Conservation (phyloP, 2,329 filamentous ascomycete species). For the Helotiales sp. region DNA sequence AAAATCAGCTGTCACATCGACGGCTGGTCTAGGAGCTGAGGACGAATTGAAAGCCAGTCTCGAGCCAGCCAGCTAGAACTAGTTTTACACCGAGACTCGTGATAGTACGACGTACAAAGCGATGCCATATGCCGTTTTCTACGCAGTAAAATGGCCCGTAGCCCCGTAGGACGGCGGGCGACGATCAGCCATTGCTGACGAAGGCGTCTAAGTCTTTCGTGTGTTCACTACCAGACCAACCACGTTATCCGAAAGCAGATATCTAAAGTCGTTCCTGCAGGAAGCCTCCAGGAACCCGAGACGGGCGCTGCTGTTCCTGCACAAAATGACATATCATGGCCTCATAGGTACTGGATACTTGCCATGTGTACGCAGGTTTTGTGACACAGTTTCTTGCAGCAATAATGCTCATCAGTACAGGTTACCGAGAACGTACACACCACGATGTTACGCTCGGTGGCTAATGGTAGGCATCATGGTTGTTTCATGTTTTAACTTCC, state of each 20-base stretch:
- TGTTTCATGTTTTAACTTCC: constrained; percentile 24
- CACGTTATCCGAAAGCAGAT: not conserved
- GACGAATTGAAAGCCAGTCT: not conserved
- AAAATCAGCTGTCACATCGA: not conserved
- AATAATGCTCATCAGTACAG: constrained; percentile 7
- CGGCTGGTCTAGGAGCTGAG: not conserved
- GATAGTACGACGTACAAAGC: too few species aligned
- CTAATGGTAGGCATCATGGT: constrained; percentile 10
- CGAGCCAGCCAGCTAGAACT: too few species aligned
- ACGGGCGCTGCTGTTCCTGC: constrained; percentile 14
- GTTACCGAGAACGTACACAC: not conserved
- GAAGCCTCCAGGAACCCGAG: constrained; percentile 17
- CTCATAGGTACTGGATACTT: constrained; percentile 1
- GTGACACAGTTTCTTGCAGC: constrained; percentile 20
- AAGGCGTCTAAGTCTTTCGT: not conserved
- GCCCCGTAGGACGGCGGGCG: too few species aligned
- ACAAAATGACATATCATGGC: constrained; percentile 13
- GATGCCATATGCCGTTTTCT: too few species aligned
- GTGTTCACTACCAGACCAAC: constrained; percentile 1
- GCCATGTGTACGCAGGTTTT: constrained; percentile 4
- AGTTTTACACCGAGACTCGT: too few species aligned
- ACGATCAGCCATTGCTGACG: not conserved
- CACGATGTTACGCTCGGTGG: constrained; percentile 11
- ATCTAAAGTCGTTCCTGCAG: constrained; percentile 24
- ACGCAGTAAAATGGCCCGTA: too few species aligned